Evolutionary conservation across 176 grass and related monocot species (phyloP), one percentile per base, ranked within the genome.

Genomic region (Bonia amplexicaulis): DNA sequence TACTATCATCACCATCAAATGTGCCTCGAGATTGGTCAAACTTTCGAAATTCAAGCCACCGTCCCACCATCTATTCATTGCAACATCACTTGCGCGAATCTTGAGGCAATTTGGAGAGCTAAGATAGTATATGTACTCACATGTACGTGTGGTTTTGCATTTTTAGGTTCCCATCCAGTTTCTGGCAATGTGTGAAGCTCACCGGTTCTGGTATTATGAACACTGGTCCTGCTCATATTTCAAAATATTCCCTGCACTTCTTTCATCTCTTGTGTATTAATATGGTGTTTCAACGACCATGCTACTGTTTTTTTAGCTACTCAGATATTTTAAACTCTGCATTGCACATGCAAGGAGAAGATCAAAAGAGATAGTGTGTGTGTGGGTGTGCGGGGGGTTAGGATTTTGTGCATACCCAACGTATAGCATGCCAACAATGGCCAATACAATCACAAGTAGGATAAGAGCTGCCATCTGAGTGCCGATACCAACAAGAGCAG

Each of bases 341-440:
- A 3, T 33, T 60, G 22, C 79, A 9, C 20, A 78, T 79, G 27
- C 22, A 49, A 82, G 27, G 47, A 75, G 58, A 70, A 51, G 42
- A 51, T 13, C n/a, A 47, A 77, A 76, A 85, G n/a, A 48, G 35
- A 37, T 37, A 5, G 35, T 37, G 35, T 5, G 35, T 37, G 35
- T 37, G 35, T 0, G 40, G 0, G 40, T 31, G 29, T 31, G 2
- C 2, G 6, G 39, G 39, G 40, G 40, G 40, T 41, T 41, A 13
- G 68, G 81, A 48, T 76, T 45, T 78, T 68, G 29, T 40, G 31
- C 91, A 66, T 95, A 98, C 96, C 96, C 96, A 60, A 98, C 79
- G 48, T 98, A 98, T 85, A 98, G 46, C 93, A 94, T 98, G 70
- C 96, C 96, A 80, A 98, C 79, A 55, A 98, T 98, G 69, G 96